These are phyloP conservation scores for Fagus sylvatica DNA, from an alignment of 306 rosid species.

Conservation along the genomic window DNA sequence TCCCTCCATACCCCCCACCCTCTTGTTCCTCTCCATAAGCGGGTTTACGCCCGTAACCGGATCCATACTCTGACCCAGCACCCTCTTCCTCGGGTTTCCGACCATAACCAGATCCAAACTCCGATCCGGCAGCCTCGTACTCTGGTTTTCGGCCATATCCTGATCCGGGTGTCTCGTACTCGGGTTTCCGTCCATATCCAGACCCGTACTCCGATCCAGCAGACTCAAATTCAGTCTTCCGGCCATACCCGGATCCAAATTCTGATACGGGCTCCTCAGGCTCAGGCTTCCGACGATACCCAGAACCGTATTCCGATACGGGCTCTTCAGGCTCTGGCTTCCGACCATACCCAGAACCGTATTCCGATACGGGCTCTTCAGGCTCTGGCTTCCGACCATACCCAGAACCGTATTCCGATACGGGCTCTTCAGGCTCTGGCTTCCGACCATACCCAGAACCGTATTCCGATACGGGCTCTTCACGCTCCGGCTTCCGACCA, in stretches of 20 bases:
- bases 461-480: constrained; percentile 1
- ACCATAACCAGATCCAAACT: constrained; percentile 11
- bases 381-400: constrained; percentile 16
- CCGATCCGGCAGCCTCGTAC: not conserved
- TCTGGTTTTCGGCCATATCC: constrained; percentile 1
- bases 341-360: constrained; percentile 23
- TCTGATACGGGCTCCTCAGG: not conserved
- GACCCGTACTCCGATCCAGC: constrained; percentile 25
- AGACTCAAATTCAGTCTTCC: constrained; percentile 5
- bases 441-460: constrained; percentile 25
- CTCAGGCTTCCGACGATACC: not conserved
- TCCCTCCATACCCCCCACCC: constrained; percentile 34
- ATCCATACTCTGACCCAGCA: constrained; percentile 25
- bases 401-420: constrained; percentile 18
- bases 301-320: constrained; percentile 11
- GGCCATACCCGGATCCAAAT: constrained; percentile 13
- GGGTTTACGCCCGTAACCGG: constrained; percentile 41
- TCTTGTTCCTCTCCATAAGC: constrained; percentile 39
- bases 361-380: not conserved
- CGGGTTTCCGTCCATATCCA: constrained; percentile 28
- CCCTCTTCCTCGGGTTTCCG: constrained; percentile 22
- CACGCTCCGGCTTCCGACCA: constrained; percentile 1
- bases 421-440: constrained; percentile 1
- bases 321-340: not conserved
- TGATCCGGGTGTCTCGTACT: constrained; percentile 17